Evolutionary conservation across 371 early-diverging fungal genomes (phyloP), one percentile per base, ranked within the genome.

Genomic region (Rhizomucor miehei): DNA sequence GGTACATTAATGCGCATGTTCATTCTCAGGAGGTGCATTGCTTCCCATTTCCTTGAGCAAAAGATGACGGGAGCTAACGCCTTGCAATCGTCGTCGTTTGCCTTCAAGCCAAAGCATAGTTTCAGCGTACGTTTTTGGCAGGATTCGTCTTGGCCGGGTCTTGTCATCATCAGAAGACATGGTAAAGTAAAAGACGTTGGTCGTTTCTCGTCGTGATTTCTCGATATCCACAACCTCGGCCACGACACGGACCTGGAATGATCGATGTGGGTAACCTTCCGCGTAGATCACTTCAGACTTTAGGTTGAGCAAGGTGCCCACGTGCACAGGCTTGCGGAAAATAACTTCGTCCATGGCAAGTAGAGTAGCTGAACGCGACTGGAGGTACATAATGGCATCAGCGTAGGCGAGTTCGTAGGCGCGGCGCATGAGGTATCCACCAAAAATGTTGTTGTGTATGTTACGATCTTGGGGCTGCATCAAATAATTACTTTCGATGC

Each of bases 381-480:
- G 73, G 29, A 81, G 70, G 47, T 83, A 90, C 8, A 90, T 62
- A 1, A 81, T 74, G 1, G 86, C 91, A 38, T 86, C 86, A 17
- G 88, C 76, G 71, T 80, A 89, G 1, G 90, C 93, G 0, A 97
- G 77, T 59, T 91, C 90, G 57, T 82, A 89, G 1, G 90, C 92
- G 44, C 88, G 74, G 35, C 86, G 83, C 89, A 89, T 88, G 44
- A 88, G 56, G 48, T 85, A 88, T 23, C 89, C 90, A 55, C 97
- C 97, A 83, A 97, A 97, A 40, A 97, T 90, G 65, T 87, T 90
- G 60, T 89, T 85, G 64, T 97, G 94, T 35, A 97, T 86, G 58
- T 97, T 97, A 40, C 95, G 86, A 47, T 93, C 89, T 35, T 91
- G 92, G 20, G 92, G 91, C 52, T 84, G 80, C 87, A 88, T 85